These are phyloP conservation scores for Penicillium sp. DNA, from an alignment of 2,329 filamentous ascomycete genomes.

Conservation along the genomic window DNA sequence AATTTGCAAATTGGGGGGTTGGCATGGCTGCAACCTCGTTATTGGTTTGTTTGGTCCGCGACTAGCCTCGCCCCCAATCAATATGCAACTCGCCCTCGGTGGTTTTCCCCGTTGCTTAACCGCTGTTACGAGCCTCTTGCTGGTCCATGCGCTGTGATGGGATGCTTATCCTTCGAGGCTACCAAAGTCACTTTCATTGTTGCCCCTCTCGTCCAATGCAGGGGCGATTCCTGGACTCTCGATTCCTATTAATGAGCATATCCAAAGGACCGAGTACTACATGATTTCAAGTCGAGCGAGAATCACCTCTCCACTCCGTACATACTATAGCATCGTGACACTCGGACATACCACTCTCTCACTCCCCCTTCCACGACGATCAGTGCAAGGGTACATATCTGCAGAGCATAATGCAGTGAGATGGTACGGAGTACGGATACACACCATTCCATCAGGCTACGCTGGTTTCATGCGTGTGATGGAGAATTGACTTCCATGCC, in stretches of 20 bases:
- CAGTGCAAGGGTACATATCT: constrained; percentile 6
- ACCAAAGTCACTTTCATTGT: not conserved
- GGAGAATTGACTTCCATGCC: not conserved
- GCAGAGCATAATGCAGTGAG: constrained; percentile 17
- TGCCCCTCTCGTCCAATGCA: constrained; percentile 7
- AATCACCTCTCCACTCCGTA: too few relatives aligned
- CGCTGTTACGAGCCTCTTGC: not conserved
- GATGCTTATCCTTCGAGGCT: constrained; percentile 5
- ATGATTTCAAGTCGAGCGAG: too few relatives aligned
- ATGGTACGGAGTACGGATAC: too few relatives aligned
- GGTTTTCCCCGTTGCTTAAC: not conserved
- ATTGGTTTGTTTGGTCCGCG: not conserved
- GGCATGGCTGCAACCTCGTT: too few relatives aligned
- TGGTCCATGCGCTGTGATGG: constrained; percentile 5
- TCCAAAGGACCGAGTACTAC: too few relatives aligned
- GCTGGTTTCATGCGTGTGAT: constrained; percentile 2
- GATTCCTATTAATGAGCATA: too few relatives aligned
- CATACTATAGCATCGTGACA: too few relatives aligned
- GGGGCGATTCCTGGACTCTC: constrained; percentile 16
- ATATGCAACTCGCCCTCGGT: constrained; percentile 2
- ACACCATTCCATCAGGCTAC: too few relatives aligned
- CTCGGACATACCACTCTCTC: constrained; percentile 10
- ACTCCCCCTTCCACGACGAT: constrained; percentile 8
- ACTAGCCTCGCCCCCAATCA: constrained; percentile 3
- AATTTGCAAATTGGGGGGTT: too few relatives aligned